Evolutionary conservation across 805 yeast species (phyloP), one percentile per base, ranked within the genome.

Genomic region (Nematodospora valgi): DNA sequence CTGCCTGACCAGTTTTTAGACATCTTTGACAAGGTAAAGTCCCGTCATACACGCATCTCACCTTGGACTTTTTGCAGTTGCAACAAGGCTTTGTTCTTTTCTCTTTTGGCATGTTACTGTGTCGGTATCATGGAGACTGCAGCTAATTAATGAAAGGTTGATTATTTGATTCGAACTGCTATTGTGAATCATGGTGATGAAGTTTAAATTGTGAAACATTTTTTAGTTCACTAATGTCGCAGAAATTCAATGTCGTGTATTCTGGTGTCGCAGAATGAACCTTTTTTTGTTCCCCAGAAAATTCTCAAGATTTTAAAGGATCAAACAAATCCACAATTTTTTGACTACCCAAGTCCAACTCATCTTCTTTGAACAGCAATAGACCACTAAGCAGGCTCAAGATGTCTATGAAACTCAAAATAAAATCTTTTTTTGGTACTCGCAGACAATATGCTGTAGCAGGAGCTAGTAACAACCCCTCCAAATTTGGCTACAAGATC

Each of bases 401-500:
- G 10, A 64, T 64, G 70, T 61, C 68, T 3, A 63, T 59, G 66
- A 63, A 56, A 47, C 30, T 49, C 1, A 57, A 50, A 35, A 59
- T 71, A 40, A 61, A 56, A 38, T 31, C 52, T n/a, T 76, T 81
- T 55, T 76, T 78, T 58, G 63, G 72, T n/a, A 47, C 74, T 7
- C 44, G 68, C 20, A 63, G 83, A 43, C 63, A 68, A 35, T 80
- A 74, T 45, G 77, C 76, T 9, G 87, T 85, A 1, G 70, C 80
- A 0, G 95, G 95, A 0, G 93, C 94, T 0, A 76, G 87, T 3
- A 54, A 70, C 4, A 75, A 78, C 47, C 71, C 80, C 0, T 41
- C 60, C 6, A 86, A 85, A 54, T 84, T 76, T 52, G 94, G 94
- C 0, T 72, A 65, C 61, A 80, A 77, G 54, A 82, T 86, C 19